Conservation (phyloP, 805 yeast genomes). For the Pichia cephalocereana region DNA sequence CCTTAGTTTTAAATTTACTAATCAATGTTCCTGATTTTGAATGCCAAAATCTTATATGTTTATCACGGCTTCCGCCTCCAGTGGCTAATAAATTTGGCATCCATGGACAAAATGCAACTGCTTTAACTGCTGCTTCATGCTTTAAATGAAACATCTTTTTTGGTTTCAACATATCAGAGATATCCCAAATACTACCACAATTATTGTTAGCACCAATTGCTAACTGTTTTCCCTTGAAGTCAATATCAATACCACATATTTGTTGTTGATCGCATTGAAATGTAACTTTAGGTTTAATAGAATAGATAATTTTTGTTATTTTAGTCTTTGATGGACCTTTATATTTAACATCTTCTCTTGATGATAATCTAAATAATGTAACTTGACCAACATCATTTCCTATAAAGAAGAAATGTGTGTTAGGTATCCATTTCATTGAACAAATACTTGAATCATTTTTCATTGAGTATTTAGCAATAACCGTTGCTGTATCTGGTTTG, state of each 20-base stretch:
- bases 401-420: slow-evolving; percentile 35
- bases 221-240: slow-evolving; percentile 41
- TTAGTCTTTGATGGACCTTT: neutral
- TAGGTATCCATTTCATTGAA: slow-evolving; percentile 52
- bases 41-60: slow-evolving; percentile 83
- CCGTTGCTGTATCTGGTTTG: slow-evolving; percentile 21
- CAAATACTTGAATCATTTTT: slow-evolving; percentile 36
- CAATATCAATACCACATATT: slow-evolving; percentile 59
- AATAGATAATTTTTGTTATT: slow-evolving; percentile 1
- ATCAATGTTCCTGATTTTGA: slow-evolving; percentile 67
- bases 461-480: slow-evolving; percentile 15
- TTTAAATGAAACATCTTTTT: slow-evolving; percentile 38
- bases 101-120: slow-evolving; percentile 90
- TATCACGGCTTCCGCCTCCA: slow-evolving; percentile 83
- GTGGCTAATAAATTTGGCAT: slow-evolving; percentile 70
- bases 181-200: slow-evolving; percentile 69
- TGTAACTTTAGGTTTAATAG: slow-evolving; percentile 14
- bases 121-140: slow-evolving; percentile 85
- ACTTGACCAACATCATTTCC: slow-evolving; percentile 66
- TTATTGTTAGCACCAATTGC: slow-evolving; percentile 87
- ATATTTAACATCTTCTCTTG: neutral
- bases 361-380: slow-evolving; percentile 26
- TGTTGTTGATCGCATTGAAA: slow-evolving; percentile 47
- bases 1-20: slow-evolving; percentile 44
- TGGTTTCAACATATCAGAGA: slow-evolving; percentile 34